Evolutionary conservation across 805 yeast genomes (phyloP).

Genomic region (Priceomyces carsonii): DNA sequence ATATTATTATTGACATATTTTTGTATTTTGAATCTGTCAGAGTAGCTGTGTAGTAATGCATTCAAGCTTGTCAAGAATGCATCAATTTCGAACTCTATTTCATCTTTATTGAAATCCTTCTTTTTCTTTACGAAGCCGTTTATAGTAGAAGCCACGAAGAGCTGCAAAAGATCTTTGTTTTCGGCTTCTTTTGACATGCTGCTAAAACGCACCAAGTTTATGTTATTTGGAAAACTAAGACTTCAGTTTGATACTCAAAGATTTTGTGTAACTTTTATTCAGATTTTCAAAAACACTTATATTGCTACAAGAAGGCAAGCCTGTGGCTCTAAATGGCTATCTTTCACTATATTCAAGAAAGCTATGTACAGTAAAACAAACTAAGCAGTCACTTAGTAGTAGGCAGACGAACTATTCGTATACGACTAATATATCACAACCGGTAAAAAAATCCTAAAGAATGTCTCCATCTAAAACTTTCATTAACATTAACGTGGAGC

Average conservation of each 20-base stretch:
- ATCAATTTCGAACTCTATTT: constrained; percentile 8
- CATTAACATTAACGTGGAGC: neutral
- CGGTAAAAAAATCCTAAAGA: neutral
- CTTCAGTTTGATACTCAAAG: too few species aligned
- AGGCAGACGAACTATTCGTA: too few species aligned
- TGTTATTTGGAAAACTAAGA: neutral
- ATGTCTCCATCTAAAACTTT: neutral
- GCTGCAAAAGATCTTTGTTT: constrained; percentile 9
- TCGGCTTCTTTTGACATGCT: constrained; percentile 1
- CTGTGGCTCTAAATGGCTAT: too few species aligned
- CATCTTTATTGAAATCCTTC: constrained; percentile 5
- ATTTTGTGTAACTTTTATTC: too few species aligned
- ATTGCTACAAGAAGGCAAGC: too few species aligned
- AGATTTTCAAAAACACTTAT: too few species aligned
- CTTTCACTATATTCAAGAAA: too few species aligned
- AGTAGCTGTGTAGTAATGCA: constrained; percentile 9
- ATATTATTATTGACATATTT: constrained; percentile 6
- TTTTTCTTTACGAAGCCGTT: constrained; percentile 11
- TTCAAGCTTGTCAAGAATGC: constrained; percentile 12
- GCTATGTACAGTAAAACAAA: too few species aligned
- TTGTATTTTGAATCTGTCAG: constrained; percentile 8
- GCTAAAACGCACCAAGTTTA: neutral
- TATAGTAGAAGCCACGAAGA: constrained; percentile 16
- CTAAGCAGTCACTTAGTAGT: too few species aligned
- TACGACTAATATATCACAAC: too few species aligned